Evolutionary conservation across 495 filamentous ascomycete species (phyloP).

Genomic region (Hyaloscypha variabilis): DNA sequence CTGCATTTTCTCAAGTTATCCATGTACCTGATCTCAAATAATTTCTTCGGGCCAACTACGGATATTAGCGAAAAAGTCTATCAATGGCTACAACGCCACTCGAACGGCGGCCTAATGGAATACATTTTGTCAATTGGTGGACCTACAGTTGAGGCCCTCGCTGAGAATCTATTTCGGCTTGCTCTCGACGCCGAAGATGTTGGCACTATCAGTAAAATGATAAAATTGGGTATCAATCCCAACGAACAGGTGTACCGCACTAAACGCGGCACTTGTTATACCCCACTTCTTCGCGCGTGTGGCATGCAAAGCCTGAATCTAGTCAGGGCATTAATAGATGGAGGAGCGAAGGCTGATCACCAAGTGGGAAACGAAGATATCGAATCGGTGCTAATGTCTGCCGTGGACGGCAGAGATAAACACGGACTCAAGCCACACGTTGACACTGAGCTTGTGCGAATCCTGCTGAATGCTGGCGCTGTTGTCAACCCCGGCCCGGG

Average conservation of each 20-base stretch:
- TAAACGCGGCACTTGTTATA: background rate
- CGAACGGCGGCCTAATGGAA: constrained; percentile 12
- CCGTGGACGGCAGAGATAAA: background rate
- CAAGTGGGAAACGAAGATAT: constrained; percentile 5
- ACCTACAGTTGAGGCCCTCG: constrained; percentile 20
- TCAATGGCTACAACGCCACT: constrained; percentile 17
- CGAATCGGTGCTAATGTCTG: constrained; percentile 12
- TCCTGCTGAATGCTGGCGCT: constrained; percentile 18
- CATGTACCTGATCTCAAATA: constrained; percentile 26
- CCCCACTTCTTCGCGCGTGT: constrained; percentile 6
- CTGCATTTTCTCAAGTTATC: constrained; percentile 13
- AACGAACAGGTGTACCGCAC: constrained; percentile 15
- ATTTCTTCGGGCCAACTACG: constrained; percentile 11
- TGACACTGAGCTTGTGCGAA: constrained; percentile 12
- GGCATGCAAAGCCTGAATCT: constrained; percentile 14
- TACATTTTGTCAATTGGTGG: constrained; percentile 21
- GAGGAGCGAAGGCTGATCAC: constrained; percentile 14
- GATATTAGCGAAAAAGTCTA: constrained; percentile 13
- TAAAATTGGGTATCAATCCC: constrained; percentile 20
- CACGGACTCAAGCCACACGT: background rate
- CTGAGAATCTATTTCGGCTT: constrained; percentile 23
- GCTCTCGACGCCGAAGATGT: constrained; percentile 22
- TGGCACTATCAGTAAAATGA: constrained; percentile 21
- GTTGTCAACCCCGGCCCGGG: constrained; percentile 13
- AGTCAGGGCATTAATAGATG: constrained; percentile 15